These are phyloP conservation scores for Theobroma grandiflorum DNA, from an alignment of 441 rosid species.

Conservation along the genomic window DNA sequence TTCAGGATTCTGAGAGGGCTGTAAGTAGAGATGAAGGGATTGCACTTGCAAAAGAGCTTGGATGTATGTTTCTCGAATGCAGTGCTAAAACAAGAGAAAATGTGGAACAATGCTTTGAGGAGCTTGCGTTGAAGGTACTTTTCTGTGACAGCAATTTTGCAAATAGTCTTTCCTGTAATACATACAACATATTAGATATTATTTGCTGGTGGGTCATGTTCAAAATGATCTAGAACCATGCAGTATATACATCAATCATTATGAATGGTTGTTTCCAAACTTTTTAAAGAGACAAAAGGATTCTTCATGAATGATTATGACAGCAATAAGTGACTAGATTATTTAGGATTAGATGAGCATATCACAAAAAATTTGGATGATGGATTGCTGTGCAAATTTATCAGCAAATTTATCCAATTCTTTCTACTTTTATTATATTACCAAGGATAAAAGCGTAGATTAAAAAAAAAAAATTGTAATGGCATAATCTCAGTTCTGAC, in stretches of 20 bases:
- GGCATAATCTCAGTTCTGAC: slow-evolving; percentile 14
- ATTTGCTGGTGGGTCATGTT: slow-evolving; percentile 10
- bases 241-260: not conserved
- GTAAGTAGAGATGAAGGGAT: slow-evolving; percentile 73
- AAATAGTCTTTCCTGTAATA: not conserved
- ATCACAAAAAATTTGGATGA: not conserved
- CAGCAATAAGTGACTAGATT: not conserved
- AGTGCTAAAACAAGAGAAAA: slow-evolving; percentile 74
- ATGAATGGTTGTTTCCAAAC: slow-evolving; percentile 5
- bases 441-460: not conserved
- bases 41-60: slow-evolving; percentile 63
- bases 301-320: not conserved
- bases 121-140: slow-evolving; percentile 68
- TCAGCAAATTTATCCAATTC: not conserved
- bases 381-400: not conserved
- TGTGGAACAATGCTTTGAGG: slow-evolving; percentile 69
- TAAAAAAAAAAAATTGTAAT: not conserved
- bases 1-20: slow-evolving; percentile 70
- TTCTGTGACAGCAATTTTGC: not conserved
- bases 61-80: slow-evolving; percentile 69
- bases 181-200: not conserved
- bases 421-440: not conserved
- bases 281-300: not conserved
- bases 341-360: not conserved
- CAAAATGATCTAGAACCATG: not conserved